Percentiles rank a stretch among this genome's conserved stretches.
These are phyloP conservation scores for Sphenostylis stenocarpa DNA, from an alignment of 306 rosid species.

Conservation along the genomic window DNA sequence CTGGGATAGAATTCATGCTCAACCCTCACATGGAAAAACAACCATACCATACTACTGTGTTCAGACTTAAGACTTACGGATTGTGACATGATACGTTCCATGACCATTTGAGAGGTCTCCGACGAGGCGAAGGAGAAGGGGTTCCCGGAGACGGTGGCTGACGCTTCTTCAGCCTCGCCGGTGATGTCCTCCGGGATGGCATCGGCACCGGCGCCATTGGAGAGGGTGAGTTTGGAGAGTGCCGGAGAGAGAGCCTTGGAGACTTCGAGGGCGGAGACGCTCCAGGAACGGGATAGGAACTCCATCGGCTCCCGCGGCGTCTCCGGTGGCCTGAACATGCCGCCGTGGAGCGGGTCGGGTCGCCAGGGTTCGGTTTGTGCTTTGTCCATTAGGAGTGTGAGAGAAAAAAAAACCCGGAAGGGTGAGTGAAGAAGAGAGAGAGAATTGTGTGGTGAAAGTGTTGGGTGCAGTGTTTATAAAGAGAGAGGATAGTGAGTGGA, in stretches of 20 bases:
- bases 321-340: slow-evolving; percentile 63
- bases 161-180: slow-evolving; percentile 57
- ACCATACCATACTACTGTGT: background rate
- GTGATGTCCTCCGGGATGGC: slow-evolving; percentile 58
- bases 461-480: slow-evolving; percentile 22
- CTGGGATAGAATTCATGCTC: background rate
- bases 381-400: slow-evolving; percentile 41
- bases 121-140: slow-evolving; percentile 85
- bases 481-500: slow-evolving; percentile 14
- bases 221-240: slow-evolving; percentile 38
- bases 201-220: slow-evolving; percentile 9
- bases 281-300: slow-evolving; percentile 93
- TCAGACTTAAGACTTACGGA: slow-evolving; percentile 51
- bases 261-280: slow-evolving; percentile 74
- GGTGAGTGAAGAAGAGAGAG: background rate
- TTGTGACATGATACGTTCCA: slow-evolving; percentile 94
- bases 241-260: slow-evolving; percentile 76
- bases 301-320: slow-evolving; percentile 86
- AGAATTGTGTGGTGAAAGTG: background rate
- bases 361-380: slow-evolving; percentile 47
- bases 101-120: slow-evolving; percentile 84
- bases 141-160: slow-evolving; percentile 61
- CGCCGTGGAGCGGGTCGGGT: slow-evolving; percentile 45
- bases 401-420: background rate
- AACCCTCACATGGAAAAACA: background rate